Conservation (phyloP, 257 asterid species). For the Knoxia roxburghii region DNA sequence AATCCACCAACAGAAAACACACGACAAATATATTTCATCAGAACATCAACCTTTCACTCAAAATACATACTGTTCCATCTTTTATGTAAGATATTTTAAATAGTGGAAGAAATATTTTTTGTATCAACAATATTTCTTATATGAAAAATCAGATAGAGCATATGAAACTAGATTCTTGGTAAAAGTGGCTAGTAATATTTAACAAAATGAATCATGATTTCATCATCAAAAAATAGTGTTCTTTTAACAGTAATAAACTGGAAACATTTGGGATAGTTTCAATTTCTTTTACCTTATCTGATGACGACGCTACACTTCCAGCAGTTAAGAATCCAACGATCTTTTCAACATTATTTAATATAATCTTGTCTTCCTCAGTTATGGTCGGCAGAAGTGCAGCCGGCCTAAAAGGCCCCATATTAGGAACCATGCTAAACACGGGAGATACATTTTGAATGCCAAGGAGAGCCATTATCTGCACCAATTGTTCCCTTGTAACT, state of each 20-base stretch:
- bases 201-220: background rate
- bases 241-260: background rate
- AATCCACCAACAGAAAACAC: too few relatives aligned
- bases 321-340: slow-evolving; percentile 65
- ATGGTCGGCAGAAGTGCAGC: slow-evolving; percentile 83
- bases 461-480: slow-evolving; percentile 59
- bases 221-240: too few relatives aligned
- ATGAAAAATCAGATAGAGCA: too few relatives aligned
- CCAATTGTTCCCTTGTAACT: slow-evolving; percentile 82
- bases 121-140: too few relatives aligned
- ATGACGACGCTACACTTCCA: slow-evolving; percentile 56
- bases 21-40: background rate
- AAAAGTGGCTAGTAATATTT: background rate
- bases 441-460: slow-evolving; percentile 71
- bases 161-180: background rate
- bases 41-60: background rate
- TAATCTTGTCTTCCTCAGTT: slow-evolving; percentile 81
- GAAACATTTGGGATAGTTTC: background rate
- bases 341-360: slow-evolving; percentile 85
- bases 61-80: too few relatives aligned
- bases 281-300: slow-evolving; percentile 51
- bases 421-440: slow-evolving; percentile 80
- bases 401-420: slow-evolving; percentile 74
- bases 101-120: too few relatives aligned
- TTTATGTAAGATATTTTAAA: too few relatives aligned